Conservation (phyloP, 345 rosid species). For the Populus tremula region DNA sequence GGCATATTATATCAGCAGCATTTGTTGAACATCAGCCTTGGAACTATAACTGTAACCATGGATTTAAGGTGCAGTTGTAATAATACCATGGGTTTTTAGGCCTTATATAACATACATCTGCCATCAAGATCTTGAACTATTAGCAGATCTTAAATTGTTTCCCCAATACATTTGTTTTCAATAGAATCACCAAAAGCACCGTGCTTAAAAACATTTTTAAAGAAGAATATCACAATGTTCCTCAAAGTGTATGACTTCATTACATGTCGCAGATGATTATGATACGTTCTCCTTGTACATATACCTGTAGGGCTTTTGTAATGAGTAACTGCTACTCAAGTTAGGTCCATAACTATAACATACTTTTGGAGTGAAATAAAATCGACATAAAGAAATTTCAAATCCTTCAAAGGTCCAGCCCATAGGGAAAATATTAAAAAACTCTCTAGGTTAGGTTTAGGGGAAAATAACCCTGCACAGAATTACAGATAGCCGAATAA, state of each 20-base stretch:
- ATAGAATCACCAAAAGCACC: neutral
- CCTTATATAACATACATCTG: neutral
- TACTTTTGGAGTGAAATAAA: neutral
- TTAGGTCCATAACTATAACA: too few species aligned
- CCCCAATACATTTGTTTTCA: neutral
- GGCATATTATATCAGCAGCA: neutral
- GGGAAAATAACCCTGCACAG: neutral
- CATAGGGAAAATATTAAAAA: neutral
- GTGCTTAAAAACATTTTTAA: neutral
- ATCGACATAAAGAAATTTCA: too few species aligned
- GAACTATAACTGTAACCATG: neutral
- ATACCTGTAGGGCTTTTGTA: neutral
- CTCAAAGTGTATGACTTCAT: neutral
- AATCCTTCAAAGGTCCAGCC: neutral
- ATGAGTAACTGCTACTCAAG: neutral
- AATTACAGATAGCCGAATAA: too few species aligned
- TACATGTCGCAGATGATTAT: neutral
- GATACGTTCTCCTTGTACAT: neutral
- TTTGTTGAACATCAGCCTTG: neutral
- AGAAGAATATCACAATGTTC: neutral
- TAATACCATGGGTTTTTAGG: neutral
- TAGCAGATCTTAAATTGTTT: neutral
- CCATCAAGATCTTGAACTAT: neutral
- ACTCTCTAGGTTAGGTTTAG: neutral
- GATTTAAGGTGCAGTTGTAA: neutral